Conservation (phyloP, 148 eudicot genomes). For the Dianthus caryophyllus region DNA sequence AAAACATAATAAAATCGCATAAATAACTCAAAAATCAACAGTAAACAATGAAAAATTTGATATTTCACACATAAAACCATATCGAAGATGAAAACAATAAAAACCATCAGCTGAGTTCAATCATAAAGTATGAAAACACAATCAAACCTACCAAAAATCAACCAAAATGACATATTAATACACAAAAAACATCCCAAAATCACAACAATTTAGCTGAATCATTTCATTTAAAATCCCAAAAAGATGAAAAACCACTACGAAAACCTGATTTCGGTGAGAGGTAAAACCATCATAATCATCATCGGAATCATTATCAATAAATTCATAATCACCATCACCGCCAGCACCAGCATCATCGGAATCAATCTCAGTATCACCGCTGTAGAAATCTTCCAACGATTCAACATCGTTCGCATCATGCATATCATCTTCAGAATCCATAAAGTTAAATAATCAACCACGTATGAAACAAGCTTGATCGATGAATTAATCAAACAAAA, state of each 20-base stretch:
- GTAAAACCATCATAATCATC: constrained; percentile 55
- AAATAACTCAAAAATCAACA: background rate
- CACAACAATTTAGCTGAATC: background rate
- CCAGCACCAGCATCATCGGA: constrained; percentile 47
- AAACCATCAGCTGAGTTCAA: background rate
- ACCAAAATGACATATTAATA: background rate
- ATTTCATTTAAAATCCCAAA: background rate
- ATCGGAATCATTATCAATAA: constrained; percentile 63
- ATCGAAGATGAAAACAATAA: background rate
- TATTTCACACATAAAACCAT: background rate
- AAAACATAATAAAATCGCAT: background rate
- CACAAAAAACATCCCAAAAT: background rate
- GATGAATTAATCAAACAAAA: background rate
- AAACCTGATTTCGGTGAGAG: constrained; percentile 54
- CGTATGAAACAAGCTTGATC: background rate
- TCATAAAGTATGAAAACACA: background rate
- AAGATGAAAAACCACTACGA: background rate
- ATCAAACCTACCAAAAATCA: background rate
- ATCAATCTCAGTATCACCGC: constrained; percentile 55
- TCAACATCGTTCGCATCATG: constrained; percentile 66
- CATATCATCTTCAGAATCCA: constrained; percentile 83
- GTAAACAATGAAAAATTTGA: background rate
- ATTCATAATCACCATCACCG: constrained; percentile 43
- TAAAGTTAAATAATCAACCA: background rate
- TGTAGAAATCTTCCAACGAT: constrained; percentile 58